Evolutionary conservation across 176 grass and related monocot species (phyloP).

Genomic region (Triticum urartu): DNA sequence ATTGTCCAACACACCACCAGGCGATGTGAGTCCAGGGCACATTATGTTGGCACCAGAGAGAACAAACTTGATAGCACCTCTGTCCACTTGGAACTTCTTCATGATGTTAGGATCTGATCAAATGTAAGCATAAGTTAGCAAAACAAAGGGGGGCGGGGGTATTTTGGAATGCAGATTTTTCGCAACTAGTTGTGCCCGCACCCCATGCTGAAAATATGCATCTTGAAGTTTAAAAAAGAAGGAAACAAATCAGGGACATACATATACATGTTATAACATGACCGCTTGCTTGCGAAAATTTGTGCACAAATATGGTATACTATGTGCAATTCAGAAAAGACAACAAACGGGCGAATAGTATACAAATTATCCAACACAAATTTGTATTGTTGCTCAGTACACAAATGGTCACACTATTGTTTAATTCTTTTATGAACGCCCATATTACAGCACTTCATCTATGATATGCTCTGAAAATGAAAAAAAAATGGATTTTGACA

Average conservation of each 20-base stretch:
- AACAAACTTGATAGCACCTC: slow-evolving; percentile 98
- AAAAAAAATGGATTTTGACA: too few species aligned
- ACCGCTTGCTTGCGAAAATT: not conserved
- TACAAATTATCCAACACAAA: not conserved
- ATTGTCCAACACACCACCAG: slow-evolving; percentile 74
- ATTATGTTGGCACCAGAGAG: slow-evolving; percentile 99
- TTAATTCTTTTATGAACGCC: not conserved
- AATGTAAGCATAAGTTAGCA: slow-evolving; percentile 32
- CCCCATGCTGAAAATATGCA: not conserved
- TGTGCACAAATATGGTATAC: not conserved
- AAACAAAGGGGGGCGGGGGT: not conserved
- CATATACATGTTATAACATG: not conserved
- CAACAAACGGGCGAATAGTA: not conserved
- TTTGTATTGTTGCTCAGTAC: not conserved
- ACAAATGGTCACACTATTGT: not conserved
- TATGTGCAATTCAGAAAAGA: not conserved
- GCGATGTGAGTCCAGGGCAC: slow-evolving; percentile 93
- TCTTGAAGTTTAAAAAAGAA: not conserved
- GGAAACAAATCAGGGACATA: not conserved
- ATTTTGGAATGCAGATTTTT: not conserved
- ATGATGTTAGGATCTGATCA: slow-evolving; percentile 91
- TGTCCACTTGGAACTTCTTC: slow-evolving; percentile 98
- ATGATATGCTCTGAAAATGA: too few species aligned
- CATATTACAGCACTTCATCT: not conserved
- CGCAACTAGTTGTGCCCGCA: not conserved